Percentiles rank a stretch among this genome's conserved stretches.
phyloP scores from a whole-genome alignment of 108 stramenopile genomes.

The Schizochytrium sp. region DNA sequence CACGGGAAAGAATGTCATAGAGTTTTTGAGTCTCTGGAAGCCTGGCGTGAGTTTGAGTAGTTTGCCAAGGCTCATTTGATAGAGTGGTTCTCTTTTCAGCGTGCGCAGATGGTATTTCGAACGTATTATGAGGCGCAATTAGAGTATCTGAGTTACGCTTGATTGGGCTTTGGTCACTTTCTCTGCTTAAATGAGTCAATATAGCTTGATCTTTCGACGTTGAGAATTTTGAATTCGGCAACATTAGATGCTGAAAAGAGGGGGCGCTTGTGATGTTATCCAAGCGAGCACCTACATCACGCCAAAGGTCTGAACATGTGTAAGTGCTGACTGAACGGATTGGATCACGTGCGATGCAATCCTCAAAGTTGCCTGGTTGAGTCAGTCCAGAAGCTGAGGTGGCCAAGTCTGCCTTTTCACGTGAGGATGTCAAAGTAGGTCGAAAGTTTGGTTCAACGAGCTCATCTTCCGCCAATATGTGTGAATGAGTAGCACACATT shows the following conservation, averaged over 20 bases:
- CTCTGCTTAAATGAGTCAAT: too few species aligned
- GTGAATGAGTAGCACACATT: neutral
- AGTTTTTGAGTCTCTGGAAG: neutral
- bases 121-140: neutral
- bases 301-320: constrained; percentile 38
- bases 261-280: neutral
- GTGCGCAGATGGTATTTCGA: neutral
- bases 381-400: neutral
- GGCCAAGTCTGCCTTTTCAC: constrained; percentile 3
- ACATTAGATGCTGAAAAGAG: neutral
- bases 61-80: neutral
- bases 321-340: constrained; percentile 15
- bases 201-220: neutral
- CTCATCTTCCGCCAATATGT: neutral
- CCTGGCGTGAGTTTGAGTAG: neutral
- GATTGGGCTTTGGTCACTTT: too few species aligned
- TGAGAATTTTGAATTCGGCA: neutral
- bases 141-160: too few species aligned
- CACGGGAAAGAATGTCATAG: neutral
- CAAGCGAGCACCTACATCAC: neutral
- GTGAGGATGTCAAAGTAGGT: neutral
- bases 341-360: neutral
- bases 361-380: constrained; percentile 40
- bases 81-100: neutral
- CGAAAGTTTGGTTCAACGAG: constrained; percentile 14